Evolutionary conservation across 345 rosid genomes (phyloP).

Genomic region (Lepidium sativum): DNA sequence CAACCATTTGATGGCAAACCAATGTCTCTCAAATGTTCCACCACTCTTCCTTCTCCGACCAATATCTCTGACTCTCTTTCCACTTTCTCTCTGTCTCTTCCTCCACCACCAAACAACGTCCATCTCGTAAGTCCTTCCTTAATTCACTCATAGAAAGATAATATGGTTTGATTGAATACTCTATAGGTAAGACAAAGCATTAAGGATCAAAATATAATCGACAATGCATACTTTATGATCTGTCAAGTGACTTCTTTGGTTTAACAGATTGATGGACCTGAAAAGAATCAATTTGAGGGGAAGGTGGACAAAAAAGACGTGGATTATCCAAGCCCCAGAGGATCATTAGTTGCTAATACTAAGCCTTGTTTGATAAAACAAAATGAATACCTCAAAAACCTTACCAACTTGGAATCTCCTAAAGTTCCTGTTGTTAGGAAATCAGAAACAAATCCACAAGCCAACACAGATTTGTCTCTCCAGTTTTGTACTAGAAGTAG

Average conservation of each 20-base stretch:
- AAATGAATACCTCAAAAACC: conserved; percentile 30
- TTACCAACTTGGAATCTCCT: conserved; percentile 29
- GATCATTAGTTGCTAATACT: conserved; percentile 27
- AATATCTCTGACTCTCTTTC: conserved; percentile 20
- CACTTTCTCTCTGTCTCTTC: conserved; percentile 14
- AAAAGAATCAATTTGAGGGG: conserved; percentile 35
- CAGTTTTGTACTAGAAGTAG: conserved; percentile 29
- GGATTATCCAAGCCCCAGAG: too few species aligned
- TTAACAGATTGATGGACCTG: conserved; percentile 37
- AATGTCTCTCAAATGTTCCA: conserved; percentile 9
- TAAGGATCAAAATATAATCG: neutral
- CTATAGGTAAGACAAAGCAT: neutral
- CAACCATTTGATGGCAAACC: conserved; percentile 16
- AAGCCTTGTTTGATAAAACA: conserved; percentile 26
- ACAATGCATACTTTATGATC: neutral
- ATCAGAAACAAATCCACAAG: conserved; percentile 14
- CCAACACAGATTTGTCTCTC: conserved; percentile 31
- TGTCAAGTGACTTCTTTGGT: neutral
- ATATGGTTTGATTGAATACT: neutral
- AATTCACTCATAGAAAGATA: neutral
- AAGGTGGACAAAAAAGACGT: too few species aligned
- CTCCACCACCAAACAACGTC: conserved; percentile 3
- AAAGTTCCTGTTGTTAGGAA: conserved; percentile 27
- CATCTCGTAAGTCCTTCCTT: conserved; percentile 7
- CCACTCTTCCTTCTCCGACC: conserved; percentile 10